Conservation (phyloP, 805 yeast genomes). For the Nematodospora valgi region DNA sequence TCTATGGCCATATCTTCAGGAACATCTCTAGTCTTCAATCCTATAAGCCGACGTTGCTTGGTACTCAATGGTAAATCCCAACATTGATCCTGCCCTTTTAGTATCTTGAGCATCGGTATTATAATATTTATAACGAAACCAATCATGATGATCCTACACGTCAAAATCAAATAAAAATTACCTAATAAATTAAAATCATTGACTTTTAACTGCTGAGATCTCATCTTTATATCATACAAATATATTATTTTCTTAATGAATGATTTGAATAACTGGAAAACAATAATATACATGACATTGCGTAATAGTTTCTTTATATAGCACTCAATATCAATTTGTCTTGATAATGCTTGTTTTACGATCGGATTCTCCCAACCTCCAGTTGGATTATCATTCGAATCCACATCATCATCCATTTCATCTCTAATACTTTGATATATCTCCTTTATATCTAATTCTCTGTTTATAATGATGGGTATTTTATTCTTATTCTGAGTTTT, state of each 20-base stretch:
- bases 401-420: conserved; percentile 13
- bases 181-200: conserved; percentile 4
- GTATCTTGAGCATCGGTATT: conserved; percentile 22
- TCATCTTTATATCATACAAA: conserved; percentile 8
- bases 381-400: conserved; percentile 12
- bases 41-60: conserved; percentile 45
- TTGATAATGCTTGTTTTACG: conserved; percentile 39
- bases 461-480: conserved; percentile 11
- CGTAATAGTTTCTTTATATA: conserved; percentile 28
- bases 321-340: conserved; percentile 39
- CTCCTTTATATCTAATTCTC: conserved; percentile 1
- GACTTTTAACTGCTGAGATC: not conserved
- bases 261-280: conserved; percentile 22
- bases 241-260: conserved; percentile 11
- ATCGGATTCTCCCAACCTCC: conserved; percentile 42
- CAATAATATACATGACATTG: conserved; percentile 23
- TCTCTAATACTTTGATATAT: conserved; percentile 5
- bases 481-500: conserved; percentile 1
- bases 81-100: conserved; percentile 47
- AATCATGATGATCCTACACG: not conserved
- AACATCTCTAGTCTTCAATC: conserved; percentile 23
- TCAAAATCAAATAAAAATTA: conserved; percentile 5
- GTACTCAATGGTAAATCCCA: conserved; percentile 47
- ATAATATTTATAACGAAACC: conserved; percentile 7
- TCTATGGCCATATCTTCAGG: conserved; percentile 10